Evolutionary conservation across 441 rosid genomes (phyloP).

Genomic region (Adansonia gregorii): DNA sequence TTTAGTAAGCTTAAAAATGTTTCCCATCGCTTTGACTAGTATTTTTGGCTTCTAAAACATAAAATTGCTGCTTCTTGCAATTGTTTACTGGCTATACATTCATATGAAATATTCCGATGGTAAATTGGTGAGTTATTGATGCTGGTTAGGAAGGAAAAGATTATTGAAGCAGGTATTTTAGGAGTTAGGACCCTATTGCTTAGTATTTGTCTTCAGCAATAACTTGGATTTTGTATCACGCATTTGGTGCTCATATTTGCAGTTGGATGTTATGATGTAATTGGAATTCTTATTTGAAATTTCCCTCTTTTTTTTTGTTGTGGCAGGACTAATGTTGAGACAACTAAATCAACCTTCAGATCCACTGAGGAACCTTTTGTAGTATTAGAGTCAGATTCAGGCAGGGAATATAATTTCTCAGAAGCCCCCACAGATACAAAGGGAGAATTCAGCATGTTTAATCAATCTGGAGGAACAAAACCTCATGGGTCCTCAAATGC

Average conservation of each 20-base stretch:
- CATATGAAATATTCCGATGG: not conserved
- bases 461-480: slow-evolving; percentile 41
- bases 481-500: slow-evolving; percentile 37
- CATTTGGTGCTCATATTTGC: not conserved
- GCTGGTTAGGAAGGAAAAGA: not conserved
- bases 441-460: slow-evolving; percentile 55
- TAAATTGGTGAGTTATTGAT: not conserved
- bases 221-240: not conserved
- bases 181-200: not conserved
- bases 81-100: not conserved
- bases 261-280: slow-evolving; percentile 9
- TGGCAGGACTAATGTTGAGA: slow-evolving; percentile 36
- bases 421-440: slow-evolving; percentile 50
- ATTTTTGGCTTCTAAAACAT: not conserved
- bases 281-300: not conserved
- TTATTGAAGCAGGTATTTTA: not conserved
- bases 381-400: slow-evolving; percentile 60
- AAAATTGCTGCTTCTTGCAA: not conserved
- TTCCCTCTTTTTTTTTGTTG: not conserved
- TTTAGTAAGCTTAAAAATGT: not conserved
- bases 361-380: slow-evolving; percentile 63
- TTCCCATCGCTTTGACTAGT: not conserved
- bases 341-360: slow-evolving; percentile 40
- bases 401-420: slow-evolving; percentile 42
- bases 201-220: not conserved